Evolutionary conservation across 202 grass and related monocot genomes (phyloP).

Genomic region (Alloteropsis angusta): DNA sequence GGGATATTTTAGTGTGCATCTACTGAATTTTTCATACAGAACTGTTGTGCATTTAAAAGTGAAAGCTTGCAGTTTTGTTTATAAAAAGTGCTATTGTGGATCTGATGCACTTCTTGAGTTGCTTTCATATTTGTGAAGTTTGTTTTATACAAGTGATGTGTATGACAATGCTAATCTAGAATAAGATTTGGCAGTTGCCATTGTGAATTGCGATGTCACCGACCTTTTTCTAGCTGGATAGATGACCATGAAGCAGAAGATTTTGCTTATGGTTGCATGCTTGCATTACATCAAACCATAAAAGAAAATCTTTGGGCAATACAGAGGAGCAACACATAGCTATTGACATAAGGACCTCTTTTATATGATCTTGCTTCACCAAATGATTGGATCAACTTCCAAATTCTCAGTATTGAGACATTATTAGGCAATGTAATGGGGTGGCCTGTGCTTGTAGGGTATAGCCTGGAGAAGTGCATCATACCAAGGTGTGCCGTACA

Average conservation of each 20-base stretch:
- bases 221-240: not conserved
- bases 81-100: not conserved
- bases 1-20: too few relatives aligned
- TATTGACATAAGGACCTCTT: not conserved
- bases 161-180: not conserved
- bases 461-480: too few relatives aligned
- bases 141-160: not conserved
- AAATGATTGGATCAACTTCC: not conserved
- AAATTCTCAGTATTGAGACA: not conserved
- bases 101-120: not conserved
- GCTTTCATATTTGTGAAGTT: not conserved
- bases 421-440: not conserved
- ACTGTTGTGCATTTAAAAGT: too few relatives aligned
- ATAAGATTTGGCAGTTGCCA: too few relatives aligned
- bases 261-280: not conserved
- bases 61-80: not conserved
- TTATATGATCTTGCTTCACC: not conserved
- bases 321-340: too few relatives aligned
- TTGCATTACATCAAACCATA: not conserved
- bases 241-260: not conserved
- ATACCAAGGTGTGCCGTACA: too few relatives aligned
- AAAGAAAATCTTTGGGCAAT: not conserved
- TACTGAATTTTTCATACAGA: too few relatives aligned
- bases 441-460: too few relatives aligned
- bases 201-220: not conserved